Evolutionary conservation across 352 stramenopile species (phyloP).

Genomic region (Globisporangium yorkense): DNA sequence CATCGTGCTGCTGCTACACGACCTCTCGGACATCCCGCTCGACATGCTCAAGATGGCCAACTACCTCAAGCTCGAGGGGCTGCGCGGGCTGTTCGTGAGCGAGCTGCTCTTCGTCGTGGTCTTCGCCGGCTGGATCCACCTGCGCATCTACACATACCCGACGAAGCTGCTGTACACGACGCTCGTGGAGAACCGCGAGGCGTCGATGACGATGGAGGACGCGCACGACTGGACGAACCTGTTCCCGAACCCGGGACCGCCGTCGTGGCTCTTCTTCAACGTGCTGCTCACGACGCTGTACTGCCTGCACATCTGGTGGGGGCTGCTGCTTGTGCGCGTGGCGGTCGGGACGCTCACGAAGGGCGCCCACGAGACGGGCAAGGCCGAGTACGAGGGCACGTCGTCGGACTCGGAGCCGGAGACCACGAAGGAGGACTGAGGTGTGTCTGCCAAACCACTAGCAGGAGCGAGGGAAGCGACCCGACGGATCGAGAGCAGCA

Average conservation of each 20-base stretch:
- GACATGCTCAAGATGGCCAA: conserved; percentile 89
- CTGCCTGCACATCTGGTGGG: conserved; percentile 84
- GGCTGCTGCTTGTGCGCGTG: conserved; percentile 63
- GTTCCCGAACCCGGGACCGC: conserved; percentile 59
- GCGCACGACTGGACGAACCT: conserved; percentile 68
- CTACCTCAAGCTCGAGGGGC: conserved; percentile 84
- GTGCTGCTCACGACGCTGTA: conserved; percentile 68
- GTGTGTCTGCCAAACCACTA: not conserved
- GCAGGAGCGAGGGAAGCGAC: not conserved
- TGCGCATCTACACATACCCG: conserved; percentile 84
- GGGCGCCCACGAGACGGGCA: conserved; percentile 67
- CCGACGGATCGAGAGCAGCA: not conserved
- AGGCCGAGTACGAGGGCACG: conserved; percentile 83
- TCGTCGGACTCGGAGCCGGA: conserved; percentile 77
- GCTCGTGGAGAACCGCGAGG: conserved; percentile 64
- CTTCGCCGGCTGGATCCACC: conserved; percentile 74
- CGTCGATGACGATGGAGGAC: conserved; percentile 60
- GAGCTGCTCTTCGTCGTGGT: conserved; percentile 71
- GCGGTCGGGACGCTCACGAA: conserved; percentile 65
- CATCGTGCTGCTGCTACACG: conserved; percentile 79
- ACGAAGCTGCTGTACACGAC: conserved; percentile 77
- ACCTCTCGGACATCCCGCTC: conserved; percentile 85
- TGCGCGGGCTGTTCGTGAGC: conserved; percentile 56
- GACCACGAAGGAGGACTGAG: conserved; percentile 46
- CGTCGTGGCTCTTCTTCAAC: conserved; percentile 83